Percentiles rank a stretch among this genome's conserved stretches.
These are phyloP conservation scores for Cordyceps pruinosa DNA, from an alignment of 2,329 filamentous ascomycete genomes.

Conservation along the genomic window DNA sequence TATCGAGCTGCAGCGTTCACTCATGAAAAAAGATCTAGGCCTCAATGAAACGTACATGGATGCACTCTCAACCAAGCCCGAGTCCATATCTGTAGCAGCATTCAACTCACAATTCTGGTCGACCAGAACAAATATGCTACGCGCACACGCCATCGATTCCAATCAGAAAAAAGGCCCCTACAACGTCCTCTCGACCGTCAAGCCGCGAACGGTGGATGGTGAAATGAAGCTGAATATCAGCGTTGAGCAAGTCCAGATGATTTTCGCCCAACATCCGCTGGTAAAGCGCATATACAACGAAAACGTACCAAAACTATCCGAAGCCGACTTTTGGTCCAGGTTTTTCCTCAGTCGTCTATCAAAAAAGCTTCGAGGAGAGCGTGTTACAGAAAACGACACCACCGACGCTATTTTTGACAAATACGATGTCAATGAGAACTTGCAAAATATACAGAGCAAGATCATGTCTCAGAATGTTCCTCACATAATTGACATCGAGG, in stretches of 20 bases:
- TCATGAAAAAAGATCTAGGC: conserved; percentile 71
- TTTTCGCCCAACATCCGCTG: conserved; percentile 87
- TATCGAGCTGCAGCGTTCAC: conserved; percentile 75
- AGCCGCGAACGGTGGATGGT: conserved; percentile 59
- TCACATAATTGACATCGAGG: conserved; percentile 84
- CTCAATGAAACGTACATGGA: conserved; percentile 84
- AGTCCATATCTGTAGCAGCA: conserved; percentile 69
- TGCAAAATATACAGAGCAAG: conserved; percentile 43
- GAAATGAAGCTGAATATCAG: conserved; percentile 76
- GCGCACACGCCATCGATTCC: conserved; percentile 83
- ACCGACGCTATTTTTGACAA: conserved; percentile 77
- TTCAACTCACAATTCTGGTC: conserved; percentile 96
- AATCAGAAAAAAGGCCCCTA: conserved; percentile 83
- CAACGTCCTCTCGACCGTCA: conserved; percentile 82
- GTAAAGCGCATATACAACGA: conserved; percentile 90
- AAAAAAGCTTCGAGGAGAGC: conserved; percentile 87
- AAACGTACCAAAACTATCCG: conserved; percentile 73
- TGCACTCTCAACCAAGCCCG: conserved; percentile 73
- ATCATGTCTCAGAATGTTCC: conserved; percentile 63
- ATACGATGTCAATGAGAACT: conserved; percentile 70
- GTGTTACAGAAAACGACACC: conserved; percentile 69
- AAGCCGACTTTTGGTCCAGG: conserved; percentile 82
- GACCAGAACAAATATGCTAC: conserved; percentile 74
- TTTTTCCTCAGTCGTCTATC: conserved; percentile 90
- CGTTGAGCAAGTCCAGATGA: conserved; percentile 85